Evolutionary conservation across 176 grass and related monocot genomes (phyloP).

Genomic region (Aegilops longissima): DNA sequence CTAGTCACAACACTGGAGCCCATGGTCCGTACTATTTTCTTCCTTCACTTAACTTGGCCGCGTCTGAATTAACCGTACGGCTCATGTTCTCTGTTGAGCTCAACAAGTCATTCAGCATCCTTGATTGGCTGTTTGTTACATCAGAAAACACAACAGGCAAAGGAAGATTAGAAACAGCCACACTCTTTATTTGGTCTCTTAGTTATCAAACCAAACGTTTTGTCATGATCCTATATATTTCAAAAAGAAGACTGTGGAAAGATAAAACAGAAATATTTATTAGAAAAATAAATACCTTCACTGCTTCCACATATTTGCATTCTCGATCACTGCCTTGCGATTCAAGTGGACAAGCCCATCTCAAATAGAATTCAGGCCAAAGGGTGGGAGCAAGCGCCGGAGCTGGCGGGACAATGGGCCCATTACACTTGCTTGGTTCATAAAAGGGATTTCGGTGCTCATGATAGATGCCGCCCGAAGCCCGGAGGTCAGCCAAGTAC

Average conservation of each 20-base stretch:
- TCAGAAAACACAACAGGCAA: background rate
- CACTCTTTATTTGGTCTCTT: background rate
- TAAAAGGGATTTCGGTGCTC: constrained; percentile 84
- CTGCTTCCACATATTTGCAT: constrained; percentile 52
- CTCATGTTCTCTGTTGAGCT: background rate
- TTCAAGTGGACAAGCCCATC: constrained; percentile 80
- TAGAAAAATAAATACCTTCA: constrained; percentile 34
- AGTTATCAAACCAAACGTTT: too few relatives aligned
- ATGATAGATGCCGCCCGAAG: constrained; percentile 58
- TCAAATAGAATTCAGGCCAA: constrained; percentile 90
- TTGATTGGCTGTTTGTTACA: too few relatives aligned
- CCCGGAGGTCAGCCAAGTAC: constrained; percentile 56
- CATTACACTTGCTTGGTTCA: constrained; percentile 47
- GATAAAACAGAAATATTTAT: background rate
- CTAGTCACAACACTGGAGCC: background rate
- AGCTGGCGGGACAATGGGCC: constrained; percentile 57
- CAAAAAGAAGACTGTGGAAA: background rate
- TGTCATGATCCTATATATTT: background rate
- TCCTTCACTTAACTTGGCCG: background rate
- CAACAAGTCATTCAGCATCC: background rate
- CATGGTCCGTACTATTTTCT: background rate
- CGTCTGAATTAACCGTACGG: background rate
- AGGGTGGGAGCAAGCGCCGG: constrained; percentile 82
- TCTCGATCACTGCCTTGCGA: constrained; percentile 57
- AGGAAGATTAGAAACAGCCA: background rate